A percentile compares a stretch with the other conserved stretches of the same genome.
Conservation (phyloP, 306 rosid species). For the Lathyrus aphaca region DNA sequence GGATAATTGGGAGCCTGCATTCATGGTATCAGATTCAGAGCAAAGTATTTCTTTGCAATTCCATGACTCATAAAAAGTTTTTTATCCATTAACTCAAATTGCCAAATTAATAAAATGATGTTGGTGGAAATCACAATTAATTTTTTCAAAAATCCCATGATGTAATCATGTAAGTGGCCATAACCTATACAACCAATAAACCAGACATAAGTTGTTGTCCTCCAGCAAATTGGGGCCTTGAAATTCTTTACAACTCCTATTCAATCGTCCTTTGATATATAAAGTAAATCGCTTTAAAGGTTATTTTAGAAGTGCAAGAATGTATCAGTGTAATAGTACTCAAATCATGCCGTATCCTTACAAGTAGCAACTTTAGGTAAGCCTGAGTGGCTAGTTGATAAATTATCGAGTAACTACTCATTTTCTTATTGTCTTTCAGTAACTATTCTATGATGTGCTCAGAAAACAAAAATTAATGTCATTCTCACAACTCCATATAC, state of each 20-base stretch:
- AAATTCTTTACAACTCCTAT: slow-evolving; percentile 33
- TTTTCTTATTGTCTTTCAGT: slow-evolving; percentile 17
- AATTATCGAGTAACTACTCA: slow-evolving; percentile 16
- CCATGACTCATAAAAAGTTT: slow-evolving; percentile 20
- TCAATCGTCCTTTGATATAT: slow-evolving; percentile 15
- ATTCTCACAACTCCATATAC: slow-evolving; percentile 22
- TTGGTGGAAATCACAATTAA: slow-evolving; percentile 4
- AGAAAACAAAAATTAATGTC: background rate
- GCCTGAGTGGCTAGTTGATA: slow-evolving; percentile 6
- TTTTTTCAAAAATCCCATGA: slow-evolving; percentile 14
- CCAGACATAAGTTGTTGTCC: slow-evolving; percentile 22
- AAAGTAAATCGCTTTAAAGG: slow-evolving; percentile 11
- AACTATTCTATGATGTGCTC: slow-evolving; percentile 3
- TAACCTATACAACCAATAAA: slow-evolving; percentile 16
- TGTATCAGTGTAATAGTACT: background rate
- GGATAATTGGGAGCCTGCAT: slow-evolving; percentile 97
- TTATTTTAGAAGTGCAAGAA: slow-evolving; percentile 3
- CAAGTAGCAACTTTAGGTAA: slow-evolving; percentile 12
- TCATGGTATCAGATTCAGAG: slow-evolving; percentile 36
- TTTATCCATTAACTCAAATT: slow-evolving; percentile 20
- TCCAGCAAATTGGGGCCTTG: slow-evolving; percentile 12
- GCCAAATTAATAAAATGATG: slow-evolving; percentile 20
- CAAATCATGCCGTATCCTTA: background rate
- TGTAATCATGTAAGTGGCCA: slow-evolving; percentile 10
- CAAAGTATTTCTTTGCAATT: slow-evolving; percentile 23